These are phyloP conservation scores for Trichoderma arundinaceum DNA, from an alignment of 2,329 filamentous ascomycete genomes.

Conservation along the genomic window DNA sequence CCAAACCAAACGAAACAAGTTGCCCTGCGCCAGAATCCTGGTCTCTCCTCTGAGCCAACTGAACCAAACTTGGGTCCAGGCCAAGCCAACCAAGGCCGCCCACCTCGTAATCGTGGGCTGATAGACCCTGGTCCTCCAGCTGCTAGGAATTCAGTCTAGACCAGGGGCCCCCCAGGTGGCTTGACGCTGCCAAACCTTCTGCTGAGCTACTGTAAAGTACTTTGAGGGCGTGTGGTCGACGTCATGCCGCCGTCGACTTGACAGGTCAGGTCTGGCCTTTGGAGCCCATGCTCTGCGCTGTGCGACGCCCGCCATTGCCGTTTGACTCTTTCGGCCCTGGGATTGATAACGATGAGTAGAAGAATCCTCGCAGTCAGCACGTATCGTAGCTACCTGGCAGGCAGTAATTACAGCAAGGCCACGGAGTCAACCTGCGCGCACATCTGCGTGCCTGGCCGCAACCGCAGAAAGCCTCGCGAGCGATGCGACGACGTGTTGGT, in stretches of 20 bases:
- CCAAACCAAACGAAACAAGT: constrained; percentile 27
- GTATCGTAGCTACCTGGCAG: constrained; percentile 11
- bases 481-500: constrained; percentile 15
- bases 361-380: constrained; percentile 23
- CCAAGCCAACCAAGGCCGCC: constrained; percentile 15
- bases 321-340: constrained; percentile 12
- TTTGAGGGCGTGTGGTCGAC: constrained; percentile 14
- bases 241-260: constrained; percentile 12
- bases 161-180: constrained; percentile 15
- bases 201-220: constrained; percentile 8
- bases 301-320: constrained; percentile 9
- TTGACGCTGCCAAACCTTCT: constrained; percentile 26
- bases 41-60: constrained; percentile 11
- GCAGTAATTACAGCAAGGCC: constrained; percentile 14
- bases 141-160: constrained; percentile 13
- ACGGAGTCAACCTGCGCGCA: constrained; percentile 7
- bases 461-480: constrained; percentile 9
- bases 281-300: constrained; percentile 3
- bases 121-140: constrained; percentile 3
- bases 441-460: not conserved
- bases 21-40: constrained; percentile 21
- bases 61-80: constrained; percentile 3
- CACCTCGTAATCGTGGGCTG: constrained; percentile 29
- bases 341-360: not conserved
- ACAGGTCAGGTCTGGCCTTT: not conserved